A percentile compares a stretch with the other conserved stretches of the same genome.
Conservation (phyloP, 2,329 filamentous ascomycete genomes). For the Cytospora paraplurivora region DNA sequence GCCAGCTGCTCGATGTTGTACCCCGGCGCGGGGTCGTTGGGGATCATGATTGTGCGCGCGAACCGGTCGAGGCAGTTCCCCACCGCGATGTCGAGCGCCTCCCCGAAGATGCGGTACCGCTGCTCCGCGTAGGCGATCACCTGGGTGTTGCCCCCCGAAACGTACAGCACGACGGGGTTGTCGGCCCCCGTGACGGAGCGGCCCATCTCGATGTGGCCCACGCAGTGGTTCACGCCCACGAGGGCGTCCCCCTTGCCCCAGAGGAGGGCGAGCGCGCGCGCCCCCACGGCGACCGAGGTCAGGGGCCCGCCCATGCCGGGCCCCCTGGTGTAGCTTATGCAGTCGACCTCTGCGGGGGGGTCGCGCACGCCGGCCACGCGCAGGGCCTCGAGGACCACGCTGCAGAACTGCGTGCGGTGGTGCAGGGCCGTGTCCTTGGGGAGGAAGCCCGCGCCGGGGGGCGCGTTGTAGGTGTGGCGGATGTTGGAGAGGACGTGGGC, state of each 20-base stretch:
- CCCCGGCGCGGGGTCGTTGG: conserved; percentile 93
- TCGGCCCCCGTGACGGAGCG: conserved; percentile 84
- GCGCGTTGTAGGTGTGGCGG: conserved; percentile 88
- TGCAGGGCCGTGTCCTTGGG: conserved; percentile 95
- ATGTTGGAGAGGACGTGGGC: conserved; percentile 86
- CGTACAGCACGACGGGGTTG: conserved; percentile 94
- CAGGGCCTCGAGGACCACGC: conserved; percentile 78
- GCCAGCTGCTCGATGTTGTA: conserved; percentile 98
- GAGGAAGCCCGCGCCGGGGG: conserved; percentile 90
- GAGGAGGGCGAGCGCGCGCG: conserved; percentile 76
- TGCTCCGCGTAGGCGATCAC: conserved; percentile 66
- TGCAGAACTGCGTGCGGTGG: conserved; percentile 83
- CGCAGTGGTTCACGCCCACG: conserved; percentile 95
- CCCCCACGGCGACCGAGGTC: conserved; percentile 81
- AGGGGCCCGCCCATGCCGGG: conserved; percentile 96
- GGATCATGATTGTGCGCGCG: conserved; percentile 84
- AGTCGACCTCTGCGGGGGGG: conserved; percentile 69
- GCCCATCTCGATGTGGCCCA: conserved; percentile 99
- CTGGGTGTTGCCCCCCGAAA: conserved; percentile 65
- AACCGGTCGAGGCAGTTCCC: conserved; percentile 97
- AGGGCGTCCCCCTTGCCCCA: conserved; percentile 71
- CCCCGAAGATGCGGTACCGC: conserved; percentile 95
- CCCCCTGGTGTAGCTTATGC: conserved; percentile 93
- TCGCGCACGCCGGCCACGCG: conserved; percentile 64
- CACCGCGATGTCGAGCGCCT: conserved; percentile 95